Percentiles rank a stretch among this genome's conserved stretches.
phyloP scores from a whole-genome alignment of 2,329 filamentous ascomycete genomes.

The Fusarium staphyleae region DNA sequence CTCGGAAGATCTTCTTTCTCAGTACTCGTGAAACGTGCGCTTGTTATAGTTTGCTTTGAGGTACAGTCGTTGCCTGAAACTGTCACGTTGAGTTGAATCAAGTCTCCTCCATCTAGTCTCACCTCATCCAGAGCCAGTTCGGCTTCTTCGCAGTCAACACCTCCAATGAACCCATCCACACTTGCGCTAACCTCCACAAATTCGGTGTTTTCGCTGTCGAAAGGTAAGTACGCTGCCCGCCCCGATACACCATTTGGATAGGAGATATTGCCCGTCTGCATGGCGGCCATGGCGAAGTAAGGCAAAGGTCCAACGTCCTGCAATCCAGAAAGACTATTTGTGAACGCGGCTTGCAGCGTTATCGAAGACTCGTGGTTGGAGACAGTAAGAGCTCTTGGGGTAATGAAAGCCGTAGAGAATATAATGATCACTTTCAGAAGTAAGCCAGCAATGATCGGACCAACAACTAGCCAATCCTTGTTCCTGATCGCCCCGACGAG shows the following conservation, averaged over 20 bases:
- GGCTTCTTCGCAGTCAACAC: conserved; percentile 45
- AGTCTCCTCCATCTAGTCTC: conserved; percentile 19
- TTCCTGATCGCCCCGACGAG: conserved; percentile 43
- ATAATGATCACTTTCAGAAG: conserved; percentile 47
- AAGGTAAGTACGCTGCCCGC: conserved; percentile 48
- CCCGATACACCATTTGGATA: conserved; percentile 46
- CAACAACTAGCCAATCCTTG: conserved; percentile 46
- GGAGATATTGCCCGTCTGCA: conserved; percentile 41
- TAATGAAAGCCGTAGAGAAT: conserved; percentile 48
- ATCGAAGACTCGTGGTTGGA: conserved; percentile 36
- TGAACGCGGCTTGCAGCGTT: conserved; percentile 41
- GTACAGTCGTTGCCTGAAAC: conserved; percentile 34
- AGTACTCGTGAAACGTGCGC: conserved; percentile 22
- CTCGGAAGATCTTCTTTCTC: conserved; percentile 20
- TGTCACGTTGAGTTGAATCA: conserved; percentile 42
- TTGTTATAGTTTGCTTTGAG: conserved; percentile 29
- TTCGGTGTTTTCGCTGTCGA: conserved; percentile 38
- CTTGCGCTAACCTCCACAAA: conserved; percentile 39
- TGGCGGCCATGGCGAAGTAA: conserved; percentile 45
- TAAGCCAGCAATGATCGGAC: conserved; percentile 38
- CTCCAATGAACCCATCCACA: conserved; percentile 47
- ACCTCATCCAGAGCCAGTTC: conserved; percentile 36
- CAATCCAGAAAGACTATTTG: conserved; percentile 38
- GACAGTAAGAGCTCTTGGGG: conserved; percentile 42
- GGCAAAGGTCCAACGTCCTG: conserved; percentile 40